A percentile compares a stretch with the other conserved stretches of the same genome.
Evolutionary conservation across 1,139 yeast species (phyloP).

Genomic region (Geotrichum citri-aurantii): DNA sequence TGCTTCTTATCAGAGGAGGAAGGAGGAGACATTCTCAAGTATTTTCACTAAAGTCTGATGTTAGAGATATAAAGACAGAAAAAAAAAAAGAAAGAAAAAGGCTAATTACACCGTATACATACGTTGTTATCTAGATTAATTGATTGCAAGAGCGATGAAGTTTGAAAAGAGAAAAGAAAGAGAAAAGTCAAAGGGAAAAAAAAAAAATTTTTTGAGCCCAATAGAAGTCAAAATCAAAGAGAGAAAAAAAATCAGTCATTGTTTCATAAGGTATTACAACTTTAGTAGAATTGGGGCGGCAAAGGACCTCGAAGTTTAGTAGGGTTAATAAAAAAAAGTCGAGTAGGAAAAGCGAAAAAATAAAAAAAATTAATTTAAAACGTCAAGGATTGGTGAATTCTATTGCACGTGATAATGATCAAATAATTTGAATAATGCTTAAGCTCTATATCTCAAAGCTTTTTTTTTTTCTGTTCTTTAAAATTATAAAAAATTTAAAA

Average conservation of each 20-base stretch:
- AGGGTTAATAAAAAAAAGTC: too few species aligned
- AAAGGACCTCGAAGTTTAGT: neutral
- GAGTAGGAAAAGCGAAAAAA: neutral
- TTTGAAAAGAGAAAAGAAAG: neutral
- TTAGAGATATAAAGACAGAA: neutral
- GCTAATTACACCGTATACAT: neutral
- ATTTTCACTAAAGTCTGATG: neutral
- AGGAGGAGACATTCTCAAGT: slow-evolving; percentile 42
- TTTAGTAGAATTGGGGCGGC: neutral
- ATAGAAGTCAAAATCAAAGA: neutral
- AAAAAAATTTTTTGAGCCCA: neutral
- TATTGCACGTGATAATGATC: neutral
- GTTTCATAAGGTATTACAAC: neutral
- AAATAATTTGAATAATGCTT: too few species aligned
- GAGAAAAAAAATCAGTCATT: neutral
- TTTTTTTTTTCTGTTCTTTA: neutral
- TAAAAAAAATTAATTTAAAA: neutral
- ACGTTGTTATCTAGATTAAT: neutral
- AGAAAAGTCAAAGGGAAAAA: neutral
- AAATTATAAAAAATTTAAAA: too few species aligned
- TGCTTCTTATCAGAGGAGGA: slow-evolving; percentile 65
- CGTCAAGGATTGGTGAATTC: neutral
- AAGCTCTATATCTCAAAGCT: neutral
- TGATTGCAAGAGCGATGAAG: slow-evolving; percentile 1
- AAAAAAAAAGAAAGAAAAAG: neutral